Base-by-base conservation (phyloP, 2,329 filamentous ascomycete genomes). In the Bipolaris bicolor region DNA sequence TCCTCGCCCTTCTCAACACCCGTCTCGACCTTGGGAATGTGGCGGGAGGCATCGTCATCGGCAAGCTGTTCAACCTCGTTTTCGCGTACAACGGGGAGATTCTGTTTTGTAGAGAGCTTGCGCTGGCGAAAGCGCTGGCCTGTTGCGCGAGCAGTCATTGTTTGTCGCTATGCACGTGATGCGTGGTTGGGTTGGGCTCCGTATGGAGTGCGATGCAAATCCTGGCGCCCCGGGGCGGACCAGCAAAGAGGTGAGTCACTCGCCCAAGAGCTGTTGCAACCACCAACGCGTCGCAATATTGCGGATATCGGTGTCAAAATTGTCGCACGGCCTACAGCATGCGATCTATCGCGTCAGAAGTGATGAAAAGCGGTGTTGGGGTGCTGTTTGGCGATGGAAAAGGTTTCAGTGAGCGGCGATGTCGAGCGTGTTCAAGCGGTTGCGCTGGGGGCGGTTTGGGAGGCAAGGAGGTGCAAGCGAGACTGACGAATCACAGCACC, bases 1-100 rank as follows among this genome's bases (percentile, higher is more conserved):
- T 98, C 93, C 81, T 99, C 95, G 65, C 88, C 91, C 77, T 96
- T 93, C 80, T 99, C 95, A 70, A 99, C 95, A 79, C 95, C 95
- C 66, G 93, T 97, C 76, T 95, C 92, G 76, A 97, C 92, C 73
- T 89, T 91, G 80, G 84, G 87, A 82, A 86, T 91, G 76, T 90
- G 89, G 68, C 90, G 90, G 76, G 94, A 88, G 71, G 90, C 86
- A 66, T 88, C 86, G 80, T 96, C 91, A 78, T 97, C 96, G 79
- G 92, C 87, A 72, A 84, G 86, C 74, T 89, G 84, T 75, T 97
- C 92, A 79, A 98, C 90, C 76, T 98, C 91, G 78, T 92, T 85
- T 81, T 98, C 94, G 77, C 90, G 87, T 73, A 97, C 86, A 70
- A 99, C 89, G 59, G 89, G 88, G 74, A 97, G 88, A 70, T 88